Conservation (phyloP, 768 basidiomycete species). For the Hypsizygus marmoreus region DNA sequence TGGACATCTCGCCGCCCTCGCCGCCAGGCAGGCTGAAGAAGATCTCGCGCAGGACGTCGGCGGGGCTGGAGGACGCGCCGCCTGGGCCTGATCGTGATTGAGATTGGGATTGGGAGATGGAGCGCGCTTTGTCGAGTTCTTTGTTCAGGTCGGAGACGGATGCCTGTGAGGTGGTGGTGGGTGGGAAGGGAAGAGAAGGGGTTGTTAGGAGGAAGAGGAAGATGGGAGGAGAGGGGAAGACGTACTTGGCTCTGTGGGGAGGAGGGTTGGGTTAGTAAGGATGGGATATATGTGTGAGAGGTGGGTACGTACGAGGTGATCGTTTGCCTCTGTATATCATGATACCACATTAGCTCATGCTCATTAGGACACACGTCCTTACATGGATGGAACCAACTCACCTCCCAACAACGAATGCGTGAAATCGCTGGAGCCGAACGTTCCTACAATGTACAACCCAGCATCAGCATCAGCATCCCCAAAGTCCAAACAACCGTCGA, state of each 20-base stretch:
- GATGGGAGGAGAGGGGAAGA: not conserved
- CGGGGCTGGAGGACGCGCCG: slow-evolving; percentile 35
- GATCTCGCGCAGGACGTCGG: slow-evolving; percentile 58
- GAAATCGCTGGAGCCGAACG: slow-evolving; percentile 81
- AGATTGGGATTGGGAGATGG: too few species aligned
- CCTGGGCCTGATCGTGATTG: slow-evolving; percentile 32
- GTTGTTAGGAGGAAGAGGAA: too few species aligned
- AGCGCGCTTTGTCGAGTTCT: slow-evolving; percentile 71
- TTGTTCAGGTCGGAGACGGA: slow-evolving; percentile 88
- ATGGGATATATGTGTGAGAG: not conserved
- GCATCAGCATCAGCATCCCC: too few species aligned
- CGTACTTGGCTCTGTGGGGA: slow-evolving; percentile 35
- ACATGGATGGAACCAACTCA: slow-evolving; percentile 32
- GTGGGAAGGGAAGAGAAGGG: not conserved
- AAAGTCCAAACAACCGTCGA: too few species aligned
- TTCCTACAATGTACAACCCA: too few species aligned
- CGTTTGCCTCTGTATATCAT: slow-evolving; percentile 51
- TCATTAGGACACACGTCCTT: not conserved
- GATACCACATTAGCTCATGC: too few species aligned
- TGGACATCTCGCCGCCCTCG: slow-evolving; percentile 58
- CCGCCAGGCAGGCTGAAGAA: slow-evolving; percentile 66
- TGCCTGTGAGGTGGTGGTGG: slow-evolving; percentile 43
- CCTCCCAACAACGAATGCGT: slow-evolving; percentile 74
- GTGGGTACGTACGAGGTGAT: slow-evolving; percentile 52
- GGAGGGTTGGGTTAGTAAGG: not conserved